These are phyloP conservation scores for Striga hermonthica DNA, from an alignment of 305 asterid species.

Conservation along the genomic window DNA sequence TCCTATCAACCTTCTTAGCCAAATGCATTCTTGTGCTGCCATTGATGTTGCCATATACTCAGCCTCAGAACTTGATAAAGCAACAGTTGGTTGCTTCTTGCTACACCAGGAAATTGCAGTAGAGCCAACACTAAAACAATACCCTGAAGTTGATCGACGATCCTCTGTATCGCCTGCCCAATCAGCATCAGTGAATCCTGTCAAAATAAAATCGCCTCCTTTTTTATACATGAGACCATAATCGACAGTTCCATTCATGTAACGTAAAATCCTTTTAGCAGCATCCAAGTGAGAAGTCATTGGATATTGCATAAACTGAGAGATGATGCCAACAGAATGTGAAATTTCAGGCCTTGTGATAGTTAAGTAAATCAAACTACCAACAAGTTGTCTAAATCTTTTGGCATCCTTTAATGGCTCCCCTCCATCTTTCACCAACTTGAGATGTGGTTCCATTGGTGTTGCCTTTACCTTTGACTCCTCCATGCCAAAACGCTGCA, in stretches of 20 bases:
- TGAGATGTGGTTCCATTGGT: constrained; percentile 1
- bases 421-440: not conserved
- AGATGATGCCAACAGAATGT: not conserved
- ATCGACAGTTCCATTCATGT: too few relatives aligned
- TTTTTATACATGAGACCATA: too few relatives aligned
- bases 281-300: not conserved
- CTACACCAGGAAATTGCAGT: too few relatives aligned
- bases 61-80: not conserved
- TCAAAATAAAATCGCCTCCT: too few relatives aligned
- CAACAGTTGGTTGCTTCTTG: too few relatives aligned
- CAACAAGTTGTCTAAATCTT: not conserved
- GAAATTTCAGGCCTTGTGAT: not conserved
- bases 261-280: not conserved
- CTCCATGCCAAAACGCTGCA: not conserved
- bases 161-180: too few relatives aligned
- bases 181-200: too few relatives aligned
- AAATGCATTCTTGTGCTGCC: not conserved
- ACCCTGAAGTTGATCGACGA: too few relatives aligned
- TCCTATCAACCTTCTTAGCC: not conserved
- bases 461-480: not conserved
- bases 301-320: not conserved
- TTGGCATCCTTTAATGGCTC: not conserved
- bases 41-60: not conserved
- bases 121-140: too few relatives aligned
- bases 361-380: not conserved